Evolutionary conservation across 345 rosid genomes (phyloP).

Genomic region (Pelargonium nanum): DNA sequence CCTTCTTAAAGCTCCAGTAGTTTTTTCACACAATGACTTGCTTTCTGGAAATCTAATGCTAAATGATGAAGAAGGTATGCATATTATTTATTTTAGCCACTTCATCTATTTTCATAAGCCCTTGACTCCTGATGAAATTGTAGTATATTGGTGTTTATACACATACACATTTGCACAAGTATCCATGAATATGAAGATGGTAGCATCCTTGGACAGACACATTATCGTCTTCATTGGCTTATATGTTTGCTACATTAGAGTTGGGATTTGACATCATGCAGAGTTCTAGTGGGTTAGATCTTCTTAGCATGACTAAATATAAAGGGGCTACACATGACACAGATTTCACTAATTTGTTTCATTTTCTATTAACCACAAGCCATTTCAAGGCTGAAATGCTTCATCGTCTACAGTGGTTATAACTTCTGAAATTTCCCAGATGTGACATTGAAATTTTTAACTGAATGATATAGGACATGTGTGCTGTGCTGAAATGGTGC

Average conservation of each 20-base stretch:
- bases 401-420: neutral
- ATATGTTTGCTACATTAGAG: neutral
- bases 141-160: neutral
- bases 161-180: neutral
- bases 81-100: neutral
- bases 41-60: constrained; percentile 89
- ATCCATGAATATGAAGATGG: neutral
- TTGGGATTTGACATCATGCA: neutral
- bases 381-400: neutral
- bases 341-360: no score
- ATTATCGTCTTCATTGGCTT: neutral
- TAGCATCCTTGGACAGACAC: neutral
- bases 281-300: neutral
- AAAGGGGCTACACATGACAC: neutral
- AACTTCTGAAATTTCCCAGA: neutral
- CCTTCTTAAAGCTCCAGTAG: constrained; percentile 64
- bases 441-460: neutral
- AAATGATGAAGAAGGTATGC: constrained; percentile 69
- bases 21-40: constrained; percentile 90
- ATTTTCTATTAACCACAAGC: neutral
- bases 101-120: neutral
- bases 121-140: neutral
- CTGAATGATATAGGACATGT: neutral
- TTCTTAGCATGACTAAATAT: neutral
- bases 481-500: no score